A percentile compares a stretch with the other conserved stretches of the same genome.
Evolutionary conservation across 2,329 filamentous ascomycete genomes (phyloP).

Genomic region (Myriosclerotinia curreyana): DNA sequence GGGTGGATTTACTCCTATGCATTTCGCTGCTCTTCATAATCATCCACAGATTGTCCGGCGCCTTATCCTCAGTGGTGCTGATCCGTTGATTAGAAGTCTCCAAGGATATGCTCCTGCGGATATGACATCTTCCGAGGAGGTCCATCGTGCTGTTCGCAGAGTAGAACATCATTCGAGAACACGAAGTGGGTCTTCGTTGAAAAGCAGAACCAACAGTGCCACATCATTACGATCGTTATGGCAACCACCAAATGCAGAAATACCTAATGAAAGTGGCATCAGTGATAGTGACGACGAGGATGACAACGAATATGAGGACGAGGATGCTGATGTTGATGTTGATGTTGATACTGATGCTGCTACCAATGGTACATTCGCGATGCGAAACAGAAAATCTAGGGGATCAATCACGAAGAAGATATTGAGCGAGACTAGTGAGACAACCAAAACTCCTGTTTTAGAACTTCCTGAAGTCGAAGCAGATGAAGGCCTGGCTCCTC

Average conservation of each 20-base stretch:
- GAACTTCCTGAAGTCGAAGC: slow-evolving; percentile 30
- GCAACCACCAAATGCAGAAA: slow-evolving; percentile 51
- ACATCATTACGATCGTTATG: slow-evolving; percentile 65
- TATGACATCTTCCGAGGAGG: slow-evolving; percentile 62
- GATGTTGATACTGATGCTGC: slow-evolving; percentile 34
- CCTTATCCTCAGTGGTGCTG: slow-evolving; percentile 69
- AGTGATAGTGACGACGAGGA: slow-evolving; percentile 45
- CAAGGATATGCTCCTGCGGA: slow-evolving; percentile 70
- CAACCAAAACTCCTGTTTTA: slow-evolving; percentile 32
- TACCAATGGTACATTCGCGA: slow-evolving; percentile 39
- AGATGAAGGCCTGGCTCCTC: slow-evolving; percentile 45
- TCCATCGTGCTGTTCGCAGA: slow-evolving; percentile 61
- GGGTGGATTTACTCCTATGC: slow-evolving; percentile 77
- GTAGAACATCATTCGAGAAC: slow-evolving; percentile 62
- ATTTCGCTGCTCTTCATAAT: slow-evolving; percentile 74
- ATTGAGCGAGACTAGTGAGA: slow-evolving; percentile 23
- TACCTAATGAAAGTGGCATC: slow-evolving; percentile 41
- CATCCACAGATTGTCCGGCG: slow-evolving; percentile 73
- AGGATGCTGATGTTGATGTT: slow-evolving; percentile 40
- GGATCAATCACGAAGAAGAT: slow-evolving; percentile 36
- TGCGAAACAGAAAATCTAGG: slow-evolving; percentile 34
- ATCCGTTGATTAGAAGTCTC: slow-evolving; percentile 66
- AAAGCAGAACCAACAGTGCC: slow-evolving; percentile 63
- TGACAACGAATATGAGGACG: slow-evolving; percentile 43
- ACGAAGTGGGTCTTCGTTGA: slow-evolving; percentile 59